Percentiles rank a stretch among this genome's conserved stretches.
These are phyloP conservation scores for Raffaelea ambrosiae DNA, from an alignment of 2,329 filamentous ascomycete species.

Conservation along the genomic window DNA sequence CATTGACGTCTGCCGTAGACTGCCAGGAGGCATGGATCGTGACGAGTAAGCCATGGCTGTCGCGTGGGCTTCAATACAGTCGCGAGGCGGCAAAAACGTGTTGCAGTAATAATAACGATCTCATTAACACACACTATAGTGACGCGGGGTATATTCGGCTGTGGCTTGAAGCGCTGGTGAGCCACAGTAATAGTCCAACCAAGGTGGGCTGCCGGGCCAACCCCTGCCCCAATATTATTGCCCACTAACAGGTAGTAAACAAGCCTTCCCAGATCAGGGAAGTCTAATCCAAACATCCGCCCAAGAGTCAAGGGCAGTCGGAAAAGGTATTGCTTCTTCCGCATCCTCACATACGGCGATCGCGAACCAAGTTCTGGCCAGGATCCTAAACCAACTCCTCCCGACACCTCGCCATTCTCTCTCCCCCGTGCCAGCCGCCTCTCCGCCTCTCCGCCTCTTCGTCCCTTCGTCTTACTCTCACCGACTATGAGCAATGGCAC, in stretches of 20 bases:
- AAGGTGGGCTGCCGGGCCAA: constrained; percentile 13
- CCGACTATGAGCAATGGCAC: constrained; percentile 55
- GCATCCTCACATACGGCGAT: neutral
- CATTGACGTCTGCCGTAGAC: constrained; percentile 55
- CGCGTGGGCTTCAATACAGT: neutral
- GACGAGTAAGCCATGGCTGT: constrained; percentile 13
- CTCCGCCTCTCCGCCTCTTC: no score
- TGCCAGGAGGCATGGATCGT: constrained; percentile 45
- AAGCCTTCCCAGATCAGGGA: constrained; percentile 7
- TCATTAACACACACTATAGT: neutral
- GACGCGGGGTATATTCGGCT: constrained; percentile 2
- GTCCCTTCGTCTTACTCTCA: neutral
- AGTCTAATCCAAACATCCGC: constrained; percentile 5
- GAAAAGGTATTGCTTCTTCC: constrained; percentile 4
- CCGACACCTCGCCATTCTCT: no score
- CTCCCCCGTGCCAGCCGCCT: no score
- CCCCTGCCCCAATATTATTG: constrained; percentile 4
- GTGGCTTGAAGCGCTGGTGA: constrained; percentile 6
- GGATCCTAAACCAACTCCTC: no score
- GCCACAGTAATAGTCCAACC: constrained; percentile 8
- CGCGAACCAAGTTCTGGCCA: no score
- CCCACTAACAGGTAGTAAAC: constrained; percentile 10
- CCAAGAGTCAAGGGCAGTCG: neutral
- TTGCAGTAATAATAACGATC: no score
- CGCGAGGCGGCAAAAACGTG: neutral